Evolutionary conservation across 1,284 basidiomycete genomes (phyloP).

Genomic region (Trichosporon sp.): DNA sequence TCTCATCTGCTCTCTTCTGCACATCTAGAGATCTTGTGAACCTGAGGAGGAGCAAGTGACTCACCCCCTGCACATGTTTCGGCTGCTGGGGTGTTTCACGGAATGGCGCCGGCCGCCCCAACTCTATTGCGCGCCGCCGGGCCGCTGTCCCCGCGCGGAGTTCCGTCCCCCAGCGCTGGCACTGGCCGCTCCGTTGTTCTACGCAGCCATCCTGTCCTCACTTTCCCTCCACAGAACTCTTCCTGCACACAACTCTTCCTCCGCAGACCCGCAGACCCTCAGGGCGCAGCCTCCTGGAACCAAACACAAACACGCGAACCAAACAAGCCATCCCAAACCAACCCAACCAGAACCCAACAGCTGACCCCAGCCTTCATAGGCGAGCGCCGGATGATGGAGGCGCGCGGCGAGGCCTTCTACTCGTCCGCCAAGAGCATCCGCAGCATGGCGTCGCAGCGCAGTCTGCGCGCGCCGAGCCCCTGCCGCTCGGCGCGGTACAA

Average conservation of each 20-base stretch:
- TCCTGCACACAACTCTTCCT: no score
- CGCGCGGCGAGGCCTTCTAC: not conserved
- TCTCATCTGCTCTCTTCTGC: not conserved
- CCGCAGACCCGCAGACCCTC: no score
- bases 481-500: not conserved
- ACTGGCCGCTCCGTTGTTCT: no score
- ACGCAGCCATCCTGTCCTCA: no score
- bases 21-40: not conserved
- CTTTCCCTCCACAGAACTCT: no score
- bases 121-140: no score
- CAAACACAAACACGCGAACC: not conserved
- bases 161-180: no score
- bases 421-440: not conserved
- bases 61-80: not conserved
- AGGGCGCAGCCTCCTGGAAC: not conserved
- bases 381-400: not conserved
- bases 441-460: not conserved
- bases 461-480: not conserved
- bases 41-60: not conserved
- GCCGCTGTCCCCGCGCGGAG: no score
- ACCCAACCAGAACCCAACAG: not conserved
- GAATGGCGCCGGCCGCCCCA: no score
- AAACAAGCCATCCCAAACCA: not conserved
- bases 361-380: not conserved
- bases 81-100: not conserved